Evolutionary conservation across 306 rosid species (phyloP), one percentile per base, ranked within the genome.

Genomic region (Pterocarpus macrocarpus): DNA sequence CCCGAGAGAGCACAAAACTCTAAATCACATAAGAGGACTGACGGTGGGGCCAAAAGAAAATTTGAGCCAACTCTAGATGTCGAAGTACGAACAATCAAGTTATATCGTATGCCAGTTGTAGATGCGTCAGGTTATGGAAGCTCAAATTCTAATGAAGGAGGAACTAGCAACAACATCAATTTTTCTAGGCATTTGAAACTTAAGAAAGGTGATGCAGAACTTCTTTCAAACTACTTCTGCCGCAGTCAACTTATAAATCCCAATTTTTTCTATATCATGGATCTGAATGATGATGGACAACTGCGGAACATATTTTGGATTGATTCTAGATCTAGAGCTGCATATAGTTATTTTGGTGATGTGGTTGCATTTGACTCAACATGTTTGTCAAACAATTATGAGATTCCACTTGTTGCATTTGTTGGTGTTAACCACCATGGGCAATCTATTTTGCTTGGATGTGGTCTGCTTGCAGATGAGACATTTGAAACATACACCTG

Each of bases 1-100:
- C 99, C 93, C 44, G 97, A 93, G 85, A 91, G 98, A 88, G 97
- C 87, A n/a, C 97, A 91, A 78, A 92, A 95, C 87, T 92, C 98
- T 68, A 92, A 95, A 89, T 95, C 99, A 30, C 99, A 95, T 84
- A 95, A 91, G 90, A 93, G 86, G 91, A 87, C 88, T 83, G 96
- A 88, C 61, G 39, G 50, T 76, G 97, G 94, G 74, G 85, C 81
- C 63, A 93, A 95, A 88, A 91, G 99, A 86, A 93, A 93, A 83
- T 58, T 83, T 64, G 98, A 93, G 82, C 94, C 98, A 61, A 80
- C 91, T 10, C 79, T 86, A 65, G 97, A 89, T 82, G 90, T 93
- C 68, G 99, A 93, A 88, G 98, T 95, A 28, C 85, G 90, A 14
- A 95, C 99, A 4, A 95, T 95, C 88, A 93, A 93, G 96, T 77